Conservation (phyloP, 192 early-diverging fungal genomes). For the Umbelopsis sp. region DNA sequence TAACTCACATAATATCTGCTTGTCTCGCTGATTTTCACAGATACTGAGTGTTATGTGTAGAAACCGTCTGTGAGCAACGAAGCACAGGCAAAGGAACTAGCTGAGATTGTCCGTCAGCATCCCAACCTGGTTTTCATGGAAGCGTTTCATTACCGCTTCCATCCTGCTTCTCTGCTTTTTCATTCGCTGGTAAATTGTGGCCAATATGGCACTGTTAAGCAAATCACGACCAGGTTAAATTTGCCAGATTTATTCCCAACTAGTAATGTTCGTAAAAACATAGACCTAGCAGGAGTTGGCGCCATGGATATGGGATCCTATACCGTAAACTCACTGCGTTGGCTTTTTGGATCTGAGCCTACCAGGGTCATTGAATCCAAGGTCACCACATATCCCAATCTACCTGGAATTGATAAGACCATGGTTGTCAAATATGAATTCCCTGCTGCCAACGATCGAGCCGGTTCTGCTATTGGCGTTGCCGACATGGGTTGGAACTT, state of each 20-base stretch:
- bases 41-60: constrained; percentile 1
- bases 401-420: constrained; percentile 29
- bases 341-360: constrained; percentile 35
- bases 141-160: constrained; percentile 47
- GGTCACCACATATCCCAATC: constrained; percentile 14
- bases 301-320: constrained; percentile 42
- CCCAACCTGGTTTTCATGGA: constrained; percentile 42
- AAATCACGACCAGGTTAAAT: constrained; percentile 19
- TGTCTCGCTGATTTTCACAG: no score
- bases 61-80: constrained; percentile 48
- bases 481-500: constrained; percentile 32
- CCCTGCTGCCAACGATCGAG: neutral
- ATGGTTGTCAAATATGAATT: constrained; percentile 30
- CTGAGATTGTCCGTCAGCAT: constrained; percentile 35
- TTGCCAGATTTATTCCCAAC: constrained; percentile 18
- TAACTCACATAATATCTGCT: neutral
- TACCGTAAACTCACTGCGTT: constrained; percentile 36
- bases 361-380: constrained; percentile 27
- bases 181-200: constrained; percentile 19
- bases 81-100: constrained; percentile 31
- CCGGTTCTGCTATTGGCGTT: constrained; percentile 22
- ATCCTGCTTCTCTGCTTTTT: constrained; percentile 40
- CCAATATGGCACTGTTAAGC: constrained; percentile 16
- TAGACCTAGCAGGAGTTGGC: constrained; percentile 34
- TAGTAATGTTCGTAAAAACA: constrained; percentile 41